Conservation (phyloP, 2,329 filamentous ascomycete species). For the Lithohypha guttulata region DNA sequence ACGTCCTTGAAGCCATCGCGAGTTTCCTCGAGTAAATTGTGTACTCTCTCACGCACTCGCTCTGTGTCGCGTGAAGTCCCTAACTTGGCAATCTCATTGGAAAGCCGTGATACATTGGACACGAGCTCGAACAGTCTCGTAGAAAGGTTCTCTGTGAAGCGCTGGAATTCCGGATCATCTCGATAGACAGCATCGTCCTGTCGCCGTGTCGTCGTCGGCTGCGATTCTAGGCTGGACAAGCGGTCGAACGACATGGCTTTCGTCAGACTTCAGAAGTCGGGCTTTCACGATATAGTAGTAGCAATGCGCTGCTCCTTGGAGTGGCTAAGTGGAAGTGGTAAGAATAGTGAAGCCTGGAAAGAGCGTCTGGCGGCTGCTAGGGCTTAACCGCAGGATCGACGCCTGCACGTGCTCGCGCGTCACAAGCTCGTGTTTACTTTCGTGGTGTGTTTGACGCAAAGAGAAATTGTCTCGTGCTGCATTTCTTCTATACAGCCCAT, state of each 20-base stretch:
- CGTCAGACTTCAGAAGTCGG: not conserved
- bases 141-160: conserved; percentile 70
- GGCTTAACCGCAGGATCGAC: no score
- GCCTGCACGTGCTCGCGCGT: conserved; percentile 2
- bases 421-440: no score
- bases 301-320: no score
- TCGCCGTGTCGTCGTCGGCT: conserved; percentile 56
- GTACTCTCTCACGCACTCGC: conserved; percentile 79
- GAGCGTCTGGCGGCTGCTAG: no score
- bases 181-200: conserved; percentile 64
- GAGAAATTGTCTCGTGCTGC: no score
- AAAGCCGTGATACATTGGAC: conserved; percentile 74
- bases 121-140: conserved; percentile 83
- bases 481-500: no score
- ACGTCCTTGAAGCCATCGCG: conserved; percentile 80
- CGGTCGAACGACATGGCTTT: conserved; percentile 96
- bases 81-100: conserved; percentile 71
- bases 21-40: conserved; percentile 76
- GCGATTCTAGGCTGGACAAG: conserved; percentile 71
- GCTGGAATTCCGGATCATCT: conserved; percentile 87
- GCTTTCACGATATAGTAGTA: no score
- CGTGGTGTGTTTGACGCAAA: no score
- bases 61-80: conserved; percentile 88
- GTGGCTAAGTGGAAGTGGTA: no score
- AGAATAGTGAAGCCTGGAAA: not conserved